These are phyloP conservation scores for Paramecium octaurelia DNA, from an alignment of 73 alveolate genomes.

Conservation along the genomic window DNA sequence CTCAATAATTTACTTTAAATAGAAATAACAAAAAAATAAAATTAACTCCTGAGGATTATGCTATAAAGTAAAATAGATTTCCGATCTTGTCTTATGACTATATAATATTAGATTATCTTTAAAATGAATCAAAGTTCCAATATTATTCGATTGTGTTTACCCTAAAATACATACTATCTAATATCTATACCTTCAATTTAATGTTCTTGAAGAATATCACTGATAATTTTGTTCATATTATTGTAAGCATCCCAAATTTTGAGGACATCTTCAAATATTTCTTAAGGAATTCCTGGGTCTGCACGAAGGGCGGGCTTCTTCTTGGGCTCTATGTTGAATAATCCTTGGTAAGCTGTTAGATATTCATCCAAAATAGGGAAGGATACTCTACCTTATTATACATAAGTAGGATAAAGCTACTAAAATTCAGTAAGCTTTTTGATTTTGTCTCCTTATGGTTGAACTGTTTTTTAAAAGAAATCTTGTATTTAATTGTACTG, in stretches of 20 bases:
- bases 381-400: neutral
- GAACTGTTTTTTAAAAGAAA: neutral
- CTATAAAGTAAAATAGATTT: neutral
- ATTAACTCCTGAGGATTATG: neutral
- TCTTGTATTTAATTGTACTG: neutral
- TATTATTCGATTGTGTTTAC: neutral
- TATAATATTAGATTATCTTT: neutral
- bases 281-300: neutral
- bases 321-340: neutral
- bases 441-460: neutral
- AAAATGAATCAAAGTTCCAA: constrained; percentile 25
- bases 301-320: neutral
- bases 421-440: constrained; percentile 9
- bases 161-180: neutral
- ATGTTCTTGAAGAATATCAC: neutral
- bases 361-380: constrained; percentile 25
- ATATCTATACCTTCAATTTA: neutral
- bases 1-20: constrained; percentile 6
- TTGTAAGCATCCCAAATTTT: constrained; percentile 32
- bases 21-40: neutral
- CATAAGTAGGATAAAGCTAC: neutral
- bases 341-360: neutral
- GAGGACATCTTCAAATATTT: neutral
- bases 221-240: neutral
- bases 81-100: neutral